Conservation (phyloP, 23 red algal genomes). For the Agarophyton chilense region DNA sequence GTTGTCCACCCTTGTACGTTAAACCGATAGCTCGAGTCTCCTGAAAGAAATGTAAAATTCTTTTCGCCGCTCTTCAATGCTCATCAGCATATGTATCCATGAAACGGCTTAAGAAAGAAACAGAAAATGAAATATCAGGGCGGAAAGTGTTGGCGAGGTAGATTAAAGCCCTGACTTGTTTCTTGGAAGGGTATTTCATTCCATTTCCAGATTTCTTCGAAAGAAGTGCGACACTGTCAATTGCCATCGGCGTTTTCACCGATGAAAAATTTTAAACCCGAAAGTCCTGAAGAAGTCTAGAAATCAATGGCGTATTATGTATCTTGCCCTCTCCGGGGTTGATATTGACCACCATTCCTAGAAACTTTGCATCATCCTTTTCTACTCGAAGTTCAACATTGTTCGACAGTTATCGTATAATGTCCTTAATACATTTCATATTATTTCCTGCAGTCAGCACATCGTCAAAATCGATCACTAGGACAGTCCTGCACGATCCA, state of each 20-base stretch:
- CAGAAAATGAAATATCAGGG: slow-evolving; percentile 57
- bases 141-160: slow-evolving; percentile 35
- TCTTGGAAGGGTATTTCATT: neutral
- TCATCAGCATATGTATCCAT: slow-evolving; percentile 17
- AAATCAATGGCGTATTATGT: slow-evolving; percentile 25
- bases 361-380: slow-evolving; percentile 28
- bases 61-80: slow-evolving; percentile 50
- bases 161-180: slow-evolving; percentile 22
- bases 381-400: slow-evolving; percentile 10
- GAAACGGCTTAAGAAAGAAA: slow-evolving; percentile 8
- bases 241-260: neutral
- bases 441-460: neutral
- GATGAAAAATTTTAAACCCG: slow-evolving; percentile 17
- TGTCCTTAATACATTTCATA: neutral
- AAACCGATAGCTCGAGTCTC: slow-evolving; percentile 10
- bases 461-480: slow-evolving; percentile 41
- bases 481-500: neutral
- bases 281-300: slow-evolving; percentile 5
- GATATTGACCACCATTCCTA: neutral
- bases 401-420: neutral
- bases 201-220: neutral
- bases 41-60: slow-evolving; percentile 38
- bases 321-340: neutral
- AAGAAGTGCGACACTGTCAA: too few relatives aligned
- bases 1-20: neutral